Base-by-base conservation (phyloP, 495 filamentous ascomycete genomes). In the Podospora appendiculata region DNA sequence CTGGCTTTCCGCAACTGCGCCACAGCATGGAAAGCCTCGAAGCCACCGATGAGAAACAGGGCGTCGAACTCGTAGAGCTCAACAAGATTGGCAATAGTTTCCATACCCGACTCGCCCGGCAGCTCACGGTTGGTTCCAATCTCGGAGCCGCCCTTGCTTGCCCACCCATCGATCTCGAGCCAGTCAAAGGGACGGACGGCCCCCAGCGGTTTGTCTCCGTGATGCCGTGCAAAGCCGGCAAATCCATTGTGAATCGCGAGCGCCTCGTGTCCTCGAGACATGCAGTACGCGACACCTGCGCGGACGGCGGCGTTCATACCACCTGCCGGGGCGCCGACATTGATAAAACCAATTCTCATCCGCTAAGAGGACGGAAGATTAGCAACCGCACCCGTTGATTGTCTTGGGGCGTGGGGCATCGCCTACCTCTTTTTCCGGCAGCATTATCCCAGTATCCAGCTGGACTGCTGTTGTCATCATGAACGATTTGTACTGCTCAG, bases 301-400 rank as follows among this genome's bases (percentile, higher is more conserved):
- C 94, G 84, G 14, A 95, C 95, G 17, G 94, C 92, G 41, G 91
- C 89, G 70, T 99, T 99, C 85, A 99, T 96, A 64, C 94, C 94
- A 61, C 93, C 94, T n/a, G 94, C 94, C 6, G 94, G 94, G 32
- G 94, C 94, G 57, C 94, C 94, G 51, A 98, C 90, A 61, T 99
- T 95, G 64, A 99, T 86, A 56, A 97, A 92, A 7, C 86, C 93
- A 59, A 99, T 89, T 38, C 82, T 83, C 89, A 96, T 90, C 59
- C 84, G 84, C 88, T 94, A 16, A 3, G 8, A 46, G 5, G 45
- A 32, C 8, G 13, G 4, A 16, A n/a, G 13, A 8, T 18, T 45
- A 11, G 18, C 32, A 13, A 43, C 8, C 8, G 41, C 41, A 25
- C 25, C 25, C 5, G 25, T 25, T 25, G 25, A 25, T 25, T 5